phyloP scores from a whole-genome alignment of 768 basidiomycete genomes.

The Amanita thiersii region DNA sequence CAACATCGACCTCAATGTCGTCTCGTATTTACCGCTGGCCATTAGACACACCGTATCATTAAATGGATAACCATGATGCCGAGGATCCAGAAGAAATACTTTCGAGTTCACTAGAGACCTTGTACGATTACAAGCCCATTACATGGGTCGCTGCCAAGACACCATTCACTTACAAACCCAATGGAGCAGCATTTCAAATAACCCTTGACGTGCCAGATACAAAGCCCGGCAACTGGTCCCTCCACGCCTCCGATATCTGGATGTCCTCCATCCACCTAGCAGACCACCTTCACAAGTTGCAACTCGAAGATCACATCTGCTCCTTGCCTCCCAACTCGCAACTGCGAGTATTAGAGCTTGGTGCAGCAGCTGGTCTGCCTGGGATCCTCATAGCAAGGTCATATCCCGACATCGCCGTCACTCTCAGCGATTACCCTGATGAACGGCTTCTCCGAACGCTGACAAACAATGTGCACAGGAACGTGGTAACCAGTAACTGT shows the following conservation, averaged over 20 bases:
- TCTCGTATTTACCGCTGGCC: too few relatives aligned
- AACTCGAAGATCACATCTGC: conserved; percentile 22
- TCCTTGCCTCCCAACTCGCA: conserved; percentile 10
- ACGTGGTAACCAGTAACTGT: conserved; percentile 40
- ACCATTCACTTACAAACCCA: conserved; percentile 36
- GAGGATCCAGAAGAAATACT: conserved; percentile 59
- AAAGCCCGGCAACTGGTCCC: conserved; percentile 57
- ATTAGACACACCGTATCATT: background rate
- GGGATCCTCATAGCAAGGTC: conserved; percentile 56
- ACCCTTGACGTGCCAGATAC: conserved; percentile 57
- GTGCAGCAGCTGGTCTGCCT: conserved; percentile 69
- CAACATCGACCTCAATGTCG: background rate
- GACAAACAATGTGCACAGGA: conserved; percentile 45
- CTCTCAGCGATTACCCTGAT: conserved; percentile 69
- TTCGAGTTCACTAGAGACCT: conserved; percentile 48
- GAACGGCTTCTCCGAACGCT: conserved; percentile 48
- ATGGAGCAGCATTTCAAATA: conserved; percentile 20
- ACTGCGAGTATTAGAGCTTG: conserved; percentile 54
- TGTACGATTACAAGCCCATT: conserved; percentile 59
- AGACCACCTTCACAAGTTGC: conserved; percentile 48
- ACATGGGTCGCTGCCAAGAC: conserved; percentile 49
- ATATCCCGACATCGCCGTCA: conserved; percentile 33
- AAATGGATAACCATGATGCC: background rate
- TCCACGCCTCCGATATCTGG: conserved; percentile 79
- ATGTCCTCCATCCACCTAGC: conserved; percentile 57